These are phyloP conservation scores for Curvularia verruculosa DNA, from an alignment of 2,329 filamentous ascomycete species.

Conservation along the genomic window DNA sequence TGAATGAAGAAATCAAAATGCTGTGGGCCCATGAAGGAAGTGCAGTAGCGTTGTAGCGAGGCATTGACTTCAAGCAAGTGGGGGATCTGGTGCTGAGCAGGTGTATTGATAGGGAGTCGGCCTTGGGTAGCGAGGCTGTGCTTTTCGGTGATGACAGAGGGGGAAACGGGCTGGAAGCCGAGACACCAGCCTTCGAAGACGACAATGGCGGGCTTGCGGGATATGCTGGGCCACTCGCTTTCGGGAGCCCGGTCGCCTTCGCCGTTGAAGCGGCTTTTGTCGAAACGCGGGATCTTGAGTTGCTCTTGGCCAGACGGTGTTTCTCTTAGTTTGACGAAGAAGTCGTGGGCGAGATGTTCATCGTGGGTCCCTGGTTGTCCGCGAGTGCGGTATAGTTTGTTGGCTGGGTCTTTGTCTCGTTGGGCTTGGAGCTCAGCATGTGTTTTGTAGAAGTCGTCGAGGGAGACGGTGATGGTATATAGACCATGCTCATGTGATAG, in stretches of 20 bases:
- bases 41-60: conserved; percentile 60
- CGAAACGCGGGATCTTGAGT: conserved; percentile 74
- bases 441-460: conserved; percentile 88
- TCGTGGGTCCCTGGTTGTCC: conserved; percentile 89
- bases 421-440: conserved; percentile 71
- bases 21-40: conserved; percentile 51
- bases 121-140: conserved; percentile 61
- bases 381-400: conserved; percentile 78
- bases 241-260: conserved; percentile 75
- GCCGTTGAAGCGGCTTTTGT: conserved; percentile 79
- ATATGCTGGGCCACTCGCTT: conserved; percentile 66
- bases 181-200: conserved; percentile 93
- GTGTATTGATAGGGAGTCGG: conserved; percentile 51
- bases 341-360: conserved; percentile 64
- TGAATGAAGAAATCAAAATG: conserved; percentile 67
- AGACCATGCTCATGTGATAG: conserved; percentile 34
- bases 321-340: conserved; percentile 65
- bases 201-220: conserved; percentile 66
- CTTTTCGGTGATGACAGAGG: conserved; percentile 60
- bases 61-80: conserved; percentile 66
- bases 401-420: conserved; percentile 68
- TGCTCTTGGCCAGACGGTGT: neutral
- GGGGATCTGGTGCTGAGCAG: conserved; percentile 62
- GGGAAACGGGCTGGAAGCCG: conserved; percentile 73
- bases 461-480: conserved; percentile 40